Evolutionary conservation across 225 moss, liverwort and hornwort species (phyloP).

Genomic region (Pleurozium schreberi): DNA sequence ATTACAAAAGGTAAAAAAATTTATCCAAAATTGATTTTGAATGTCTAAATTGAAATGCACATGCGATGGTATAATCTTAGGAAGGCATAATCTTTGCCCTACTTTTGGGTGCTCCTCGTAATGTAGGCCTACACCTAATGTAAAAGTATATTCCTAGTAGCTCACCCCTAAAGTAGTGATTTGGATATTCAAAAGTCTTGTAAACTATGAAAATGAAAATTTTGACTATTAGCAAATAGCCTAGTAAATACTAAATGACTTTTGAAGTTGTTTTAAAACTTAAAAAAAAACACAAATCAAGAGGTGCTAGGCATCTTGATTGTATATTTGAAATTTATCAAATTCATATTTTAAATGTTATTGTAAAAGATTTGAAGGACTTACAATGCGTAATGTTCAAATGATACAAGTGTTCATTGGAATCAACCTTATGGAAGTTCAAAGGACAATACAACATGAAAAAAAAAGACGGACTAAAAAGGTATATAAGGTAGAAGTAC

Average conservation of each 20-base stretch:
- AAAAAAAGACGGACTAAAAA: not conserved
- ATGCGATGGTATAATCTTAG: too few relatives aligned
- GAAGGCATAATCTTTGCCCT: too few relatives aligned
- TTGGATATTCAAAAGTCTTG: not conserved
- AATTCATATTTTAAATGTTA: not conserved
- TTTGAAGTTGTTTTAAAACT: too few relatives aligned
- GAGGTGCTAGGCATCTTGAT: not conserved
- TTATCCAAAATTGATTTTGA: too few relatives aligned
- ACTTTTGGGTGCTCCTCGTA: too few relatives aligned
- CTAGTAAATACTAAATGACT: not conserved
- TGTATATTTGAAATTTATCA: not conserved
- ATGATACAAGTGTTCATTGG: not conserved
- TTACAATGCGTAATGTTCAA: rapidly evolving
- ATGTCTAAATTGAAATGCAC: too few relatives aligned
- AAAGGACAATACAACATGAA: not conserved
- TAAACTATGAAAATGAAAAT: too few relatives aligned
- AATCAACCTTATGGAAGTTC: not conserved
- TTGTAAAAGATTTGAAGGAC: not conserved
- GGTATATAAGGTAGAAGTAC: too few relatives aligned
- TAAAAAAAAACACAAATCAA: not conserved
- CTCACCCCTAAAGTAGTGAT: too few relatives aligned
- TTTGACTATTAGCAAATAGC: not conserved
- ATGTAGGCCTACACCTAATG: too few relatives aligned
- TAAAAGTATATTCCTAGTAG: too few relatives aligned
- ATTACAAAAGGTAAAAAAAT: too few relatives aligned